Evolutionary conservation across 495 filamentous ascomycete genomes (phyloP).

Genomic region (Aspergillus heteromorphus): DNA sequence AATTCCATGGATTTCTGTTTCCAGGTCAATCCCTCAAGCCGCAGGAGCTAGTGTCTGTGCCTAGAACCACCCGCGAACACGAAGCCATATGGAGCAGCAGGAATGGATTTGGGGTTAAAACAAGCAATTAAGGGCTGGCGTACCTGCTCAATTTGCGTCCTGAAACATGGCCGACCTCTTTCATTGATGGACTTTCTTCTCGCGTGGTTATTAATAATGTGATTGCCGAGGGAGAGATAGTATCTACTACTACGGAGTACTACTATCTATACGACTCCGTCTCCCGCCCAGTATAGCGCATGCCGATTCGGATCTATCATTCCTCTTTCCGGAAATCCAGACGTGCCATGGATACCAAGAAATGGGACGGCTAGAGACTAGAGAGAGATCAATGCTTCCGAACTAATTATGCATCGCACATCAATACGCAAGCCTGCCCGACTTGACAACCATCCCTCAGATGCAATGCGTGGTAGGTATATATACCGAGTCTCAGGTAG

Average conservation of each 20-base stretch:
- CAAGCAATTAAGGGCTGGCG: not conserved
- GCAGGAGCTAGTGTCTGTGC: conserved; percentile 8
- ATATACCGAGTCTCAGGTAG: not conserved
- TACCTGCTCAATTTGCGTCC: not conserved
- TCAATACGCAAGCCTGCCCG: not conserved
- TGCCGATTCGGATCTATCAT: not conserved
- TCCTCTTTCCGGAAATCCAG: not conserved
- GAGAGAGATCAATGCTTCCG: not conserved
- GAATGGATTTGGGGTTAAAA: not conserved
- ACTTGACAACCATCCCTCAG: not conserved
- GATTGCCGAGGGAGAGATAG: not conserved
- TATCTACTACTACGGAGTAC: too few species aligned
- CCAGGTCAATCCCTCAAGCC: not conserved
- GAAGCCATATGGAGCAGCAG: not conserved
- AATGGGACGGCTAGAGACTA: not conserved
- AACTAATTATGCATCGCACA: not conserved
- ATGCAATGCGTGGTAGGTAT: not conserved
- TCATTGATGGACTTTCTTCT: not conserved
- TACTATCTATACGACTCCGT: too few species aligned
- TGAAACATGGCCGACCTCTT: not conserved
- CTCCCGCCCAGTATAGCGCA: not conserved
- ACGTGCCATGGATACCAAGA: not conserved
- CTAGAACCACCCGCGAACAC: conserved; percentile 11
- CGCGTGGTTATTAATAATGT: not conserved
- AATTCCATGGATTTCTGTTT: conserved; percentile 14